phyloP scores from a whole-genome alignment of 805 yeast genomes.

The Kuraishia floccosa region DNA sequence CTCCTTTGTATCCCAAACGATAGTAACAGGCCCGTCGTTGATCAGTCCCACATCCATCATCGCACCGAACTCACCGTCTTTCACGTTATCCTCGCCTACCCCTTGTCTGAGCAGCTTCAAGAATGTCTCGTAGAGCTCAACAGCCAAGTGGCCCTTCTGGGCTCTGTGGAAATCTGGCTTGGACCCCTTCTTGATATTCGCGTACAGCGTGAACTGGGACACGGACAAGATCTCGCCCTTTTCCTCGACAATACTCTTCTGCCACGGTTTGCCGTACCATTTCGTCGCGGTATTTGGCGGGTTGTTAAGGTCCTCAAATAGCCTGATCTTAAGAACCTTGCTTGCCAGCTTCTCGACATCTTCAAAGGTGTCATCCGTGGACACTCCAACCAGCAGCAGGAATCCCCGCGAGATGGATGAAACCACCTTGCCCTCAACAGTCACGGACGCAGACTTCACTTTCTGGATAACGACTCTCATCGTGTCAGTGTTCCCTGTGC shows the following conservation, averaged over 20 bases:
- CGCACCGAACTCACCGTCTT: constrained; percentile 90
- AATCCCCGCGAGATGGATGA: constrained; percentile 73
- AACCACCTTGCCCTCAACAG: constrained; percentile 60
- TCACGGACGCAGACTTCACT: constrained; percentile 82
- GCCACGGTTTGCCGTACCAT: constrained; percentile 68
- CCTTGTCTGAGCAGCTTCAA: constrained; percentile 31
- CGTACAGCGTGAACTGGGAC: constrained; percentile 88
- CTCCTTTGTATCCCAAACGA: constrained; percentile 63
- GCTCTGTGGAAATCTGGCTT: constrained; percentile 94
- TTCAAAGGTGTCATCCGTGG: constrained; percentile 61
- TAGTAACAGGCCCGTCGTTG: constrained; percentile 92
- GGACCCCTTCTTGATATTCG: constrained; percentile 77
- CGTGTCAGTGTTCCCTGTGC: too few relatives aligned
- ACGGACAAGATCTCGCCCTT: constrained; percentile 73
- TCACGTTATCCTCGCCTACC: constrained; percentile 55
- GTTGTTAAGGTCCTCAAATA: constrained; percentile 50
- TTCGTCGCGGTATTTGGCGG: constrained; percentile 31
- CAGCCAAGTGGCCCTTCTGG: constrained; percentile 61
- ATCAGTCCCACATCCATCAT: constrained; percentile 90
- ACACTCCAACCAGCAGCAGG: constrained; percentile 75
- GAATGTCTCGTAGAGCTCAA: constrained; percentile 39
- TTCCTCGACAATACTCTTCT: constrained; percentile 49
- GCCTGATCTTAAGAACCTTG: constrained; percentile 51
- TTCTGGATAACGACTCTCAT: constrained; percentile 91
- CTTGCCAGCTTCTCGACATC: constrained; percentile 62